These are phyloP conservation scores for Puya raimondii DNA, from an alignment of 176 grass and related monocot species.

Conservation along the genomic window DNA sequence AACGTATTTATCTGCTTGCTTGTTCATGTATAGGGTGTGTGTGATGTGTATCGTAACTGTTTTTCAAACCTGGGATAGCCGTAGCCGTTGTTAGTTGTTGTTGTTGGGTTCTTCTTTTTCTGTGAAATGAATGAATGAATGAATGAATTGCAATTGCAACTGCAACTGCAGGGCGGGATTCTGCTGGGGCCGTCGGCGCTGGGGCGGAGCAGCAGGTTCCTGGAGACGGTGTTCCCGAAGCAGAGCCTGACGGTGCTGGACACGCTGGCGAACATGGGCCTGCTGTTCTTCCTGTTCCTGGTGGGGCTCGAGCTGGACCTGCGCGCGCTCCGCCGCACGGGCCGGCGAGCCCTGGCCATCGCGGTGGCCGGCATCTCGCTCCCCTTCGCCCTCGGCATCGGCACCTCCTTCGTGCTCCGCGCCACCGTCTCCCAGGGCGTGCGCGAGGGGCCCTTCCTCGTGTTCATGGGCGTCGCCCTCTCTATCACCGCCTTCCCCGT, in stretches of 20 bases:
- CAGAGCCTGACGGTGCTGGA: constrained; percentile 8
- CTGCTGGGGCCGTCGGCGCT: constrained; percentile 6
- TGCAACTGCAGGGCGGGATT: neutral
- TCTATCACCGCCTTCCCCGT: constrained; percentile 32
- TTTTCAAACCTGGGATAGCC: no score
- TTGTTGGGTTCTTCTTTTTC: no score
- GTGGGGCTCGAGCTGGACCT: constrained; percentile 12
- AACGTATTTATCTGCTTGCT: no score
- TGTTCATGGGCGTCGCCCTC: constrained; percentile 33
- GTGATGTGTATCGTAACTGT: no score
- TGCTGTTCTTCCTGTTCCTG: constrained; percentile 16
- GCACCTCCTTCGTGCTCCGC: constrained; percentile 10
- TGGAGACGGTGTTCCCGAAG: constrained; percentile 10
- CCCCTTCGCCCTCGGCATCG: neutral
- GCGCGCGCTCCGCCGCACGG: neutral
- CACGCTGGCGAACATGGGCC: constrained; percentile 8
- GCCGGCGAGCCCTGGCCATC: neutral
- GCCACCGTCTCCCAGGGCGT: constrained; percentile 21
- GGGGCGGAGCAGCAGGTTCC: constrained; percentile 4
- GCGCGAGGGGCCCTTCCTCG: constrained; percentile 20
- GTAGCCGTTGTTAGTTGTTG: no score
- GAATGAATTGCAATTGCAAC: no score
- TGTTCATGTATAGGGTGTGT: no score
- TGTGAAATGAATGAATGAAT: no score
- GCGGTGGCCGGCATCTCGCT: neutral